Evolutionary conservation across 2,329 filamentous ascomycete genomes (phyloP), one percentile per base, ranked within the genome.

Genomic region (Metarhizium robertsii): DNA sequence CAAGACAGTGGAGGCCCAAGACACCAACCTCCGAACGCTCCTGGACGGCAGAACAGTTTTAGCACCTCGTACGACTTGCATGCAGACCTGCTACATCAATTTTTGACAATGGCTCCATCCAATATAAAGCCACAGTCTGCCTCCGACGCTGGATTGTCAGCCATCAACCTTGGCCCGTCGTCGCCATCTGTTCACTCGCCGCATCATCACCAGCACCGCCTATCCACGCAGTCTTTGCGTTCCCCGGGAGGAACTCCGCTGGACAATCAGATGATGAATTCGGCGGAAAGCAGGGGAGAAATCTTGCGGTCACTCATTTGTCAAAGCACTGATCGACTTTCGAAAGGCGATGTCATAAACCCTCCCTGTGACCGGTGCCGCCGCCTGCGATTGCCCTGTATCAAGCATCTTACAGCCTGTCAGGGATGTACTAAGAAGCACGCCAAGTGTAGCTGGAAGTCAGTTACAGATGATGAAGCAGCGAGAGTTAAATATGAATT

Each of bases 361-460:
- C 91, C 90, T 10, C 88, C 90, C 0, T 95, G 90, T 66, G 91
- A 95, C 67, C 79, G 90, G 42, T 95, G 90, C 67, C 80, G 90
- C 48, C 79, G 90, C 34, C 75, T 95, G 16, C 85, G 88, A 60
- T 88, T 91, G 73, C 83, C 90, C 56, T 95, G 90, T 59, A 75
- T 92, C 50, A 95, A 95, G 71, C 88, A 95, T 59, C 75, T 94
- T 43, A 95, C 90, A 0, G 89, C 90, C 8, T 95, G 91, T 65
- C 83, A 87, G 69, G 90, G 89, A 25, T 95, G 90, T 69, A 95
- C 90, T 0, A 92, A 89, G 68, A 95, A 95, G 67, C 90, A 95
- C 67, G 89, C 89, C 20, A 92, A 91, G 64, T 95, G 90, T 68
- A 85, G 84, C 14, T 95, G 90, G 90, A 88, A 85, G 61, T 84